Conservation (phyloP, 2,329 filamentous ascomycete genomes). For the Didymella lethalis region DNA sequence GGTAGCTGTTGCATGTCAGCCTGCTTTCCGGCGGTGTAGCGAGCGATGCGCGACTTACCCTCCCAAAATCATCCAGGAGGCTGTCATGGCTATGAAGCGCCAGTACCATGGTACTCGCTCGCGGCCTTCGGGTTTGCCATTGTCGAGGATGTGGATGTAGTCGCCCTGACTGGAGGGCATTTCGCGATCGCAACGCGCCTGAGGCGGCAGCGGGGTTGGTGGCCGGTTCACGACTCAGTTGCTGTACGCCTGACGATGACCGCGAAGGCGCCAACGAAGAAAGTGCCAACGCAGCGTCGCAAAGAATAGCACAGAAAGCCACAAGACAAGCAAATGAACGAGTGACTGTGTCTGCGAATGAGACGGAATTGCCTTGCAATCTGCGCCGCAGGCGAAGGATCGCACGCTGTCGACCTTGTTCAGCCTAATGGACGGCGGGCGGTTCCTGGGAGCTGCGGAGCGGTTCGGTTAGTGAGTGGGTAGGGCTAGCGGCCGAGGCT, state of each 20-base stretch:
- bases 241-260: conserved; percentile 23
- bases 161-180: conserved; percentile 42
- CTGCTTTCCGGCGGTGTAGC: conserved; percentile 1
- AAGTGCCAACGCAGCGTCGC: conserved; percentile 10
- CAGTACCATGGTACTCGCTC: conserved; percentile 57
- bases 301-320: neutral
- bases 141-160: conserved; percentile 43
- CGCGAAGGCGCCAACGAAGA: neutral
- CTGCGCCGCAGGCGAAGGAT: conserved; percentile 14
- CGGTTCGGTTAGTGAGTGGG: conserved; percentile 23
- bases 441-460: conserved; percentile 20
- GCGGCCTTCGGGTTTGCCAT: conserved; percentile 29
- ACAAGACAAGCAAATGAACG: conserved; percentile 9
- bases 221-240: conserved; percentile 32
- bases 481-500: conserved; percentile 24
- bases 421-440: conserved; percentile 19
- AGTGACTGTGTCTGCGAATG: conserved; percentile 5
- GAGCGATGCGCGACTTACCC: conserved; percentile 47
- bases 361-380: conserved; percentile 1
- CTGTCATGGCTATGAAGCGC: conserved; percentile 54
- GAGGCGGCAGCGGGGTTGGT: conserved; percentile 26
- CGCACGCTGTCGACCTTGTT: conserved; percentile 17
- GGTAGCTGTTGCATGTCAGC: conserved; percentile 50
- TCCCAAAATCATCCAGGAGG: conserved; percentile 59
- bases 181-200: conserved; percentile 34